Conservation (phyloP, 1,284 basidiomycete species). For the Ustilago esculenta region DNA sequence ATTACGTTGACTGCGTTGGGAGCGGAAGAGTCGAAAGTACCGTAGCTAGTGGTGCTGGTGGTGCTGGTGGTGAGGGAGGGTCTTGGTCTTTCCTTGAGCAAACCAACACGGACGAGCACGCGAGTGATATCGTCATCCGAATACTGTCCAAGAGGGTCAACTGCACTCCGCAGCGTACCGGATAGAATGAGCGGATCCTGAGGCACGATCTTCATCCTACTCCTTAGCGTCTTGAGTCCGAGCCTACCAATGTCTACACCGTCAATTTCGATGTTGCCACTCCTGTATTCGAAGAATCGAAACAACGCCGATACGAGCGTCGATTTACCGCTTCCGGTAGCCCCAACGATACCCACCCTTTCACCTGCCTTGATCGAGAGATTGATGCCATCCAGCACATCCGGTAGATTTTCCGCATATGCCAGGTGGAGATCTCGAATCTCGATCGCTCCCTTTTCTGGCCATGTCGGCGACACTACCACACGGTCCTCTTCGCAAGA, state of each 20-base stretch:
- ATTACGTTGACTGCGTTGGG: not conserved
- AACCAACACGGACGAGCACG: constrained; percentile 62
- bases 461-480: constrained; percentile 58
- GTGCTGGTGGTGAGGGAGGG: too few relatives aligned
- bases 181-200: constrained; percentile 67
- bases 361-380: constrained; percentile 69
- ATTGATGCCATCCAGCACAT: constrained; percentile 69
- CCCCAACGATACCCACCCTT: constrained; percentile 72
- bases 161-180: constrained; percentile 66
- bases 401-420: constrained; percentile 70
- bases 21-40: constrained; percentile 15
- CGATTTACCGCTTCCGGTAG: constrained; percentile 74
- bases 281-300: constrained; percentile 75
- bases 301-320: constrained; percentile 80
- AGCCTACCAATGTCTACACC: constrained; percentile 72
- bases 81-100: constrained; percentile 55
- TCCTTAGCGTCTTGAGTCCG: constrained; percentile 68
- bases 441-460: constrained; percentile 56
- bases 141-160: constrained; percentile 65
- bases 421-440: constrained; percentile 67
- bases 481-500: constrained; percentile 14
- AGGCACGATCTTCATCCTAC: constrained; percentile 54
- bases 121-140: constrained; percentile 62
- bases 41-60: constrained; percentile 5
- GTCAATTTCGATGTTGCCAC: constrained; percentile 78